These are phyloP conservation scores for Colletotrichum sidae DNA, from an alignment of 2,329 filamentous ascomycete genomes.

Conservation along the genomic window DNA sequence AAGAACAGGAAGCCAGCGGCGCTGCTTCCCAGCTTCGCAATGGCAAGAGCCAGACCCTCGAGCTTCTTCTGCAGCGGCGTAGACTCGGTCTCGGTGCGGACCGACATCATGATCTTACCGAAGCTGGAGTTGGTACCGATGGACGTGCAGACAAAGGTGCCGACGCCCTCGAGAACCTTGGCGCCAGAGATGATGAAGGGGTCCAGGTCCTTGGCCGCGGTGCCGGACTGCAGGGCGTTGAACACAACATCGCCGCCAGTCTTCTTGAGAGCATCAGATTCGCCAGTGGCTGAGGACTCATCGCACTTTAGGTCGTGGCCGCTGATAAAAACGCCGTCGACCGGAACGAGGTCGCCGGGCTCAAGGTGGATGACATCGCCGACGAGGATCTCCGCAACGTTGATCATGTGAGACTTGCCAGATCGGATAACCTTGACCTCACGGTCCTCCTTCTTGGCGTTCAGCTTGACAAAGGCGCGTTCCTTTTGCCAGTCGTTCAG, in stretches of 20 bases:
- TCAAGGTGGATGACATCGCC: constrained; percentile 78
- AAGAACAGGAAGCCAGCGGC: constrained; percentile 80
- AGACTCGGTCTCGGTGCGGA: constrained; percentile 61
- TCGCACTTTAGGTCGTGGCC: constrained; percentile 69
- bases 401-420: constrained; percentile 72
- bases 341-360: constrained; percentile 77
- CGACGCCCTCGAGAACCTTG: constrained; percentile 65
- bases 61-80: constrained; percentile 69
- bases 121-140: constrained; percentile 67
- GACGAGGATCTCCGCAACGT: constrained; percentile 74
- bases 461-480: constrained; percentile 72
- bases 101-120: constrained; percentile 67
- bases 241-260: constrained; percentile 69
- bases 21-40: constrained; percentile 65
- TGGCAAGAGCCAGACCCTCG: constrained; percentile 54
- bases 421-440: constrained; percentile 75
- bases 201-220: constrained; percentile 63
- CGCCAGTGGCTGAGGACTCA: constrained; percentile 79
- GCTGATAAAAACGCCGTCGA: constrained; percentile 76
- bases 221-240: constrained; percentile 61
- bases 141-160: constrained; percentile 66
- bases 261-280: constrained; percentile 80
- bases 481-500: constrained; percentile 78
- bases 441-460: constrained; percentile 71
- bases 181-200: constrained; percentile 72